Base-by-base conservation (phyloP, 768 basidiomycete genomes). In the Lentinula aciculospora region DNA sequence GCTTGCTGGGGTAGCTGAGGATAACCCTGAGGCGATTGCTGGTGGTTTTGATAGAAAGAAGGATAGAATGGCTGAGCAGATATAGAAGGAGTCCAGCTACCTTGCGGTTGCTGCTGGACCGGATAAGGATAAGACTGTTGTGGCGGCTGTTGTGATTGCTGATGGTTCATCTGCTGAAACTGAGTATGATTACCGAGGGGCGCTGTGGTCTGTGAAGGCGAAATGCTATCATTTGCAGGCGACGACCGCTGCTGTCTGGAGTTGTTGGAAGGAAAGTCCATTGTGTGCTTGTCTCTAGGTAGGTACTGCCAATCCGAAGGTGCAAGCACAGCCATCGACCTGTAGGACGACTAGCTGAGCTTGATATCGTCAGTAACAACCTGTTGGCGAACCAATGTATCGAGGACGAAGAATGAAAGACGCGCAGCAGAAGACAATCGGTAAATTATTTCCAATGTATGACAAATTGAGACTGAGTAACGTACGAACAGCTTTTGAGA, bases 321-420 rank as follows among this genome's bases (percentile, higher is more conserved):
- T 62, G 82, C 86, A 75, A 89, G 83, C 77, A 88, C 81, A 74
- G 88, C 88, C 88, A 90, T 89, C 78, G 77, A 81, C 77, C 44
- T 53, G 45, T 37, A 46, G 46, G 46, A 48, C 60, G 49, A 56
- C 42, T 53, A 55, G 42, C 53, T 56, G 54, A 31, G 19, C 13
- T 37, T 39, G 31, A 29, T 31, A 53, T 53, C 58, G 53, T 53
- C 58, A 49, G 19, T 28, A 36, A 49, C 46, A 49, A 57, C 46
- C 45, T 57, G 46, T 40, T 36, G 40, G 17, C 21, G 9, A 23
- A 54, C 15, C 53, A 40, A 40, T 21, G 53, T n/a, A 54, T n/a
- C 42, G 42, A 54, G 17, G 21, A 46, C 29, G 29, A 57, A 32
- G 31, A 31, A 8, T 19, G 31, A 50, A 48, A 54, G 53, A 32